These are phyloP conservation scores for Diospyros kaki DNA, from an alignment of 148 eudicot species.

Conservation along the genomic window DNA sequence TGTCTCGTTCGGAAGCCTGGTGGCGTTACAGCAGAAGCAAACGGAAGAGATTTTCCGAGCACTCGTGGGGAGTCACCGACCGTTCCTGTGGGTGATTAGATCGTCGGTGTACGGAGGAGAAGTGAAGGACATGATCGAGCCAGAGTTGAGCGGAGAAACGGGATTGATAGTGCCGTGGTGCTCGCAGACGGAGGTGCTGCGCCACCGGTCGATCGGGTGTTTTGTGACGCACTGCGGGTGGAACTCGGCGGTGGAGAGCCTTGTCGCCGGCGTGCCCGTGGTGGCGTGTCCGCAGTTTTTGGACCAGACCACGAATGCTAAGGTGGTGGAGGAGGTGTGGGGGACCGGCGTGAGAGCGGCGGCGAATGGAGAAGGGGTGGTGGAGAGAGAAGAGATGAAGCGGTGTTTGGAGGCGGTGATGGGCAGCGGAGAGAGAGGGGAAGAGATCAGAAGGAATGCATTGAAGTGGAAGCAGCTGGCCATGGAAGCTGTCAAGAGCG, in stretches of 20 bases:
- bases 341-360: slow-evolving; percentile 7
- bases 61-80: slow-evolving; percentile 13
- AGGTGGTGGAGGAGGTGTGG: slow-evolving; percentile 28
- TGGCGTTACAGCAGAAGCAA: slow-evolving; percentile 19
- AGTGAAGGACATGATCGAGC: slow-evolving; percentile 4
- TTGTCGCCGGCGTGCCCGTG: slow-evolving; percentile 19
- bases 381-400: slow-evolving; percentile 17
- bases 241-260: slow-evolving; percentile 27
- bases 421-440: slow-evolving; percentile 25
- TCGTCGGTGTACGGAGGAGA: slow-evolving; percentile 14
- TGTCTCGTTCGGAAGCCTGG: slow-evolving; percentile 42
- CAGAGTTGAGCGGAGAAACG: slow-evolving; percentile 2
- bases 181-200: slow-evolving; percentile 27
- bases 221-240: slow-evolving; percentile 35
- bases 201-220: slow-evolving; percentile 25
- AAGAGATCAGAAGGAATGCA: slow-evolving; percentile 23
- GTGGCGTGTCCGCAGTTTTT: slow-evolving; percentile 22
- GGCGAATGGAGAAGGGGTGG: slow-evolving; percentile 7
- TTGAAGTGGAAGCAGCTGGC: slow-evolving; percentile 25
- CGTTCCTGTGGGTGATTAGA: slow-evolving; percentile 38
- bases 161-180: slow-evolving; percentile 36
- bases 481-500: slow-evolving; percentile 18
- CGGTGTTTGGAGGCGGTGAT: slow-evolving; percentile 23
- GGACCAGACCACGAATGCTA: slow-evolving; percentile 24
- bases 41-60: slow-evolving; percentile 30